Base-by-base conservation (phyloP, 2,329 filamentous ascomycete genomes). In the Phialophora verrucosa region DNA sequence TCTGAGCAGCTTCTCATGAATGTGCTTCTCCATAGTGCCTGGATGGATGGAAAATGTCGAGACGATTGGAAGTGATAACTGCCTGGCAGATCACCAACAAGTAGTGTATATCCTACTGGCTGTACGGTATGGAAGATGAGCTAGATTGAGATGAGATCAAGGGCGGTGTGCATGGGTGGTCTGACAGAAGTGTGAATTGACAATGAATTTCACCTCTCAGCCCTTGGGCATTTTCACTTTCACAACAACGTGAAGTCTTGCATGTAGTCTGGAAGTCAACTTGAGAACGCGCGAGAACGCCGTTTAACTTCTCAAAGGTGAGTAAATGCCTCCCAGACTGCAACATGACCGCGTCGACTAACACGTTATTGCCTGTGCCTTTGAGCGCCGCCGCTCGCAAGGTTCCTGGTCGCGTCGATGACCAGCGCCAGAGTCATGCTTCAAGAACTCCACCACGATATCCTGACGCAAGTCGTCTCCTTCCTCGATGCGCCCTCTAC, bases 81-180 rank as follows among this genome's bases (percentile, higher is more conserved):
- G 25, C 11, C 8, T 11, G n/a, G 14, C 57, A 59, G 17, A 1
- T 50, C 29, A 51, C 14, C 17, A 50, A 35, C 32, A 44, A 17
- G 12, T 50, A 32, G 14, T 17, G 57, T 32, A 25, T 20, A 59
- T 50, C 57, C 14, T 59, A 49, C 17, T 59, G 14, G 57, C 57
- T 59, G 57, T 50, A 20, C 14, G 27, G 44, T 32, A n/a, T 7
- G 5, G 20, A n/a, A n/a, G 49, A 51, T 4, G 49, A 51, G 25
- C 25, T 29, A 27, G 49, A 27, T 27, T 29, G 49, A 44, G 38
- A 51, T 25, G 44, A 38, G 42, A 50, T 32, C n/a, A 23, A 23
- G 29, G 29, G 42, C 23, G n/a, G 47, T 23, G 31, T 50, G 42
- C 8, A 59, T 42, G 44, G 47, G n/a, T 11, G 27, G 57, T 32